phyloP scores from a whole-genome alignment of 2,329 filamentous ascomycete species.

The Fusarium stilboides region DNA sequence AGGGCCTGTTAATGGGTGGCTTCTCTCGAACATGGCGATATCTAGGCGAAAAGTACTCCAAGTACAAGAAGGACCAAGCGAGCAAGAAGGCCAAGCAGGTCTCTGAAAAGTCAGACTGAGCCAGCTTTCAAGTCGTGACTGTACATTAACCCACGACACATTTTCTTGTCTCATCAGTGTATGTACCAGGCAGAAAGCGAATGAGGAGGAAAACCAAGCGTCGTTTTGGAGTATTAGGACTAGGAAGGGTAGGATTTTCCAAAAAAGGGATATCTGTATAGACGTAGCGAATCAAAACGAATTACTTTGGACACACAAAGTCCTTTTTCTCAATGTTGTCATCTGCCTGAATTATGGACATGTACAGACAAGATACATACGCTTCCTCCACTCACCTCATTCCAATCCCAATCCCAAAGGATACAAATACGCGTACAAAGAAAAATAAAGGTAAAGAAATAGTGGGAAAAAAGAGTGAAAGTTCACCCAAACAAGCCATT shows the following conservation, averaged over 20 bases:
- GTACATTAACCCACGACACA: slow-evolving; percentile 7
- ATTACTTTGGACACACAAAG: slow-evolving; percentile 5
- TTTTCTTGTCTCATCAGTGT: slow-evolving; percentile 1
- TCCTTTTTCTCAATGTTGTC: slow-evolving; percentile 23
- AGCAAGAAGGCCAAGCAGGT: slow-evolving; percentile 44
- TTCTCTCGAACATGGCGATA: slow-evolving; percentile 80
- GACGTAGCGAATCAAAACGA: slow-evolving; percentile 30
- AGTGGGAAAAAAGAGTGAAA: slow-evolving; percentile 37
- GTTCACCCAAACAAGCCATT: slow-evolving; percentile 43
- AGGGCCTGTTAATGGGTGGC: slow-evolving; percentile 86
- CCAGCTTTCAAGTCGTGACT: background rate
- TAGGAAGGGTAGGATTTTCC: background rate
- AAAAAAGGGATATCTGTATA: slow-evolving; percentile 24
- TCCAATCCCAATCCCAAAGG: slow-evolving; percentile 21
- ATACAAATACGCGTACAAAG: slow-evolving; percentile 38
- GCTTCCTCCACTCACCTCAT: slow-evolving; percentile 20
- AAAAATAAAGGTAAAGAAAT: slow-evolving; percentile 18
- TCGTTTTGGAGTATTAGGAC: slow-evolving; percentile 34
- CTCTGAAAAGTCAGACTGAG: slow-evolving; percentile 40
- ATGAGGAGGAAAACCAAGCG: slow-evolving; percentile 12
- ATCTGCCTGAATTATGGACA: slow-evolving; percentile 33
- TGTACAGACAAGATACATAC: slow-evolving; percentile 29
- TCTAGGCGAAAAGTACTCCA: slow-evolving; percentile 83
- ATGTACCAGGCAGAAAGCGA: background rate
- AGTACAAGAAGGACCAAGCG: slow-evolving; percentile 67